Evolutionary conservation across 768 basidiomycete genomes (phyloP), one percentile per base, ranked within the genome.

Genomic region (Pisolithus orientalis): DNA sequence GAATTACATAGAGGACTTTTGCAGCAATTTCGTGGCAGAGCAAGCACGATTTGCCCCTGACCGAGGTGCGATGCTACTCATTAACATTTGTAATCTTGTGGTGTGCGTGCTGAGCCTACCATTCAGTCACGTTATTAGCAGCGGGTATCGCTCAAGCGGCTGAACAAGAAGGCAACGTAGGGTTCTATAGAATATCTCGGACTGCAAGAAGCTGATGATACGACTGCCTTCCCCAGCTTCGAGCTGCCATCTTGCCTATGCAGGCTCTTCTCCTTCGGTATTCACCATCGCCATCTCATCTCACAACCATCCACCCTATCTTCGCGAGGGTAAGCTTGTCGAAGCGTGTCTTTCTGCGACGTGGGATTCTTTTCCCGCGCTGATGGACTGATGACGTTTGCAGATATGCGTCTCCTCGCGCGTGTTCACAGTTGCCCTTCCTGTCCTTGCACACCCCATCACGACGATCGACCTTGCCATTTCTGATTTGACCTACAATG

Each of bases 401-500:
- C 61, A 88, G 87, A 65, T 70, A 17, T 89, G 86, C 60, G 76
- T 84, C 16, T 60, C 72, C 5, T 75, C 80, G 1, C 70, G 73
- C 25, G 72, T 78, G 59, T 87, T 80, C 61, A 57, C 72, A 1
- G 64, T 74, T 1, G 84, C 87, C 0, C 73, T 87, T 11, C 82
- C 81, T 1, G 60, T 92, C 16, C 79, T 93, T 10, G 46, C 62
- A 10, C 62, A 71, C n/a, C 82, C 86, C 16, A 85, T 92, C 56
- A 80, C 81, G 11, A 73, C 79, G 40, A 76, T 93, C 52, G 83
- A 85, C 63, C 75, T 70, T 2, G 56, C 64, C 0, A 64, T 79
- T n/a, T 80, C 80, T 6, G 87, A 90, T 54, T 70, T 94, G 50
- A 69, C 66, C 31, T 92, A 90, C 69, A 83, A 79, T 57, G 92